phyloP scores from a whole-genome alignment of 805 yeast genomes.

The Cyberlindnera lachancei region DNA sequence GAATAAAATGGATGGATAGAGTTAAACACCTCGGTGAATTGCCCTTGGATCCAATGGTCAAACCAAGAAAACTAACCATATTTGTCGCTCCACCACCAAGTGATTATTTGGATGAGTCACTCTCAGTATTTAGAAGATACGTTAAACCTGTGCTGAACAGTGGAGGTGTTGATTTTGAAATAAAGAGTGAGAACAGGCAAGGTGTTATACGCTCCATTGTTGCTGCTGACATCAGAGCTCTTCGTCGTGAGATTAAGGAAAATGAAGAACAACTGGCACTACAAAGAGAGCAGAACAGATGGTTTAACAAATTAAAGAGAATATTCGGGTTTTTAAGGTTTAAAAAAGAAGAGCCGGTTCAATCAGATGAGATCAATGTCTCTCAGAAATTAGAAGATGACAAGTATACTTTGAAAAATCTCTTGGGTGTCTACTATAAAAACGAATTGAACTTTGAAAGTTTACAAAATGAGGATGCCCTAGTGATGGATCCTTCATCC shows the following conservation, averaged over 20 bases:
- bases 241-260: constrained; percentile 43
- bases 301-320: constrained; percentile 13
- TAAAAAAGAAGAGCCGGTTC: constrained; percentile 5
- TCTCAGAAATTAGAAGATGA: constrained; percentile 21
- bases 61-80: constrained; percentile 72
- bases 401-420: constrained; percentile 33
- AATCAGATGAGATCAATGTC: constrained; percentile 14
- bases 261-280: constrained; percentile 18
- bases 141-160: constrained; percentile 82
- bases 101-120: constrained; percentile 70
- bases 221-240: constrained; percentile 71
- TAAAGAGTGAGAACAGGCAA: constrained; percentile 72
- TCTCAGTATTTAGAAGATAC: constrained; percentile 66
- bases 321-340: constrained; percentile 8
- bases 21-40: constrained; percentile 49
- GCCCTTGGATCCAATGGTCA: constrained; percentile 37
- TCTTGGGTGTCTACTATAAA: constrained; percentile 52
- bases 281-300: constrained; percentile 13
- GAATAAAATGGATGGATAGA: constrained; percentile 54
- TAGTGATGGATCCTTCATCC: constrained; percentile 32
- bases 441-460: constrained; percentile 8
- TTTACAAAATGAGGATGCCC: constrained; percentile 38
- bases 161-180: constrained; percentile 77
- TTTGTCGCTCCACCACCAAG: constrained; percentile 97
- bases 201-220: constrained; percentile 81